Evolutionary conservation across 106 monocot genomes (phyloP), one percentile per base, ranked within the genome.

Genomic region (Dendrobium officinale): DNA sequence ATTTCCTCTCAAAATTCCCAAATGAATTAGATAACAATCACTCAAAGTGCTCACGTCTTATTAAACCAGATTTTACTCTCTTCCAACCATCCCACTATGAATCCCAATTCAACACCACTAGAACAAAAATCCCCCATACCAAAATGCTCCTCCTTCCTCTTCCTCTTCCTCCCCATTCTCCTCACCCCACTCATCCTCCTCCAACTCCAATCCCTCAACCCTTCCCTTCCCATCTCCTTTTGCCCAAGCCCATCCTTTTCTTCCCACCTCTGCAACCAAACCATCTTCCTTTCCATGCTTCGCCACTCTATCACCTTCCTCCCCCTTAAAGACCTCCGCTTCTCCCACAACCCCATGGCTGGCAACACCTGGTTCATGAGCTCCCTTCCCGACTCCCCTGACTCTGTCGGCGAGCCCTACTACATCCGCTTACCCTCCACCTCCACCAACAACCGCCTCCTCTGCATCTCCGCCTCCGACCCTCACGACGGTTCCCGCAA

Each of bases 311-410:
- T 45, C 78, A 59, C 76, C 33, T 87, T 87, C 81, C 74, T 82
- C 66, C 85, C 87, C 40, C 81, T 85, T 29, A 90, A 87, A 45
- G 87, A 90, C 81, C 68, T 81, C 9, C 72, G 83, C 75, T 51
- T 87, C 61, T 72, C 75, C 42, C 37, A 80, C 5, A 73, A 72
- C 56, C 56, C 82, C 15, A 77, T 24, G 58, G 81, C 74, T 0
- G 81, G 81, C 9, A 81, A 75, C n/a, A 81, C 81, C 72, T 81
- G 81, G 82, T 82, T 82, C 76, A 82, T 82, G 77, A 82, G 82
- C 82, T 59, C 82, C 43, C 26, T 82, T 29, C 43, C 64, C 67
- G 82, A 82, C 82, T 27, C 77, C 16, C 41, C 59, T 10, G 77
- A 45, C 24, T 24, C 78, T 18, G 40, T 4, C 19, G 82, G 82